Evolutionary conservation across 2,329 filamentous ascomycete genomes (phyloP), one percentile per base, ranked within the genome.

Genomic region (Ploettnerulaceae sp.): DNA sequence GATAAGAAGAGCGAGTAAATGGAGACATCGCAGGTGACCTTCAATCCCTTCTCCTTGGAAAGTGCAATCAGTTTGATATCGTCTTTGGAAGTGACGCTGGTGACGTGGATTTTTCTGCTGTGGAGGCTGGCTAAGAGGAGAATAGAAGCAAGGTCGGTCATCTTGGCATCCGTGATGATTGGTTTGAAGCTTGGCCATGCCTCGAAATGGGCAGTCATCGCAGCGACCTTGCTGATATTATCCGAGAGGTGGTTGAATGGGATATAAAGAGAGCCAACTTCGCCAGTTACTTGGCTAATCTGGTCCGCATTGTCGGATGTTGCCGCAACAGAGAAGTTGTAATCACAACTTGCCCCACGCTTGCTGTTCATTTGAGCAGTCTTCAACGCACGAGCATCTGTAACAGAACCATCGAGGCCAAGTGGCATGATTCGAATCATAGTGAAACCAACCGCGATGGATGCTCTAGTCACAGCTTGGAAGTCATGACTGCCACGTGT

Each of bases 161-260:
- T 79, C 71, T 87, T 88, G 41, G 86, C 86, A 66, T 90, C 86
- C 0, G 86, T 90, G 59, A 90, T 73, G 58, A 90, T 86, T 39
- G 86, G 84, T 71, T 90, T 90, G 71, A 80, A 82, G 3, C 73
- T 71, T 26, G 86, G 86, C 86, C 86, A 90, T 18, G 81, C 75
- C 51, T 82, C 82, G 60, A 90, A 90, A 70, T 90, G 86, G 50
- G 82, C 79, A 43, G 84, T 87, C 52, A 89, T 84, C 7, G 85
- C 81, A 15, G 86, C 84, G 35, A 89, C 86, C 71, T 88, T 88
- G 75, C 81, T 89, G 65, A 90, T 89, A 66, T 89, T 90, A 57
- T 84, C 85, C 49, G 84, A 86, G 20, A 89, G 71, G 65, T 65
- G 78, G 67, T 90, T 88, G 73, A 90, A 90, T 11, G 86, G 86